Evolutionary conservation across 148 eudicot species (phyloP).

Genomic region (Nepenthes gracilis): DNA sequence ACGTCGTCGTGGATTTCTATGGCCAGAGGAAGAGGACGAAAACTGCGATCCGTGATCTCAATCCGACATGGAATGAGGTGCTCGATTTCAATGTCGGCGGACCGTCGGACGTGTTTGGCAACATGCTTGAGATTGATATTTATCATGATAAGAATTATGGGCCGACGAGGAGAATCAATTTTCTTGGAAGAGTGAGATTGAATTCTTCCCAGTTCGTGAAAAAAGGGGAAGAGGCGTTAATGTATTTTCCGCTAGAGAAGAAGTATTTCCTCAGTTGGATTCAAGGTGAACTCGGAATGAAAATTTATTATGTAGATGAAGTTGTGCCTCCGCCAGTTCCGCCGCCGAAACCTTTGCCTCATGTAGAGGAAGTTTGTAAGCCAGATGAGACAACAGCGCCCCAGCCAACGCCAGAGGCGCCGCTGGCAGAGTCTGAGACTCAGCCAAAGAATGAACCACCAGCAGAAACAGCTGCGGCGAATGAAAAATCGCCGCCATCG

Average conservation of each 20-base stretch:
- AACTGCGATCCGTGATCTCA: slow-evolving; percentile 40
- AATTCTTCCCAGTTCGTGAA: slow-evolving; percentile 47
- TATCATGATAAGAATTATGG: slow-evolving; percentile 66
- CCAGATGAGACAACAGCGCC: background rate
- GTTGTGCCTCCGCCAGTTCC: slow-evolving; percentile 12
- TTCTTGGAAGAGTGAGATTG: slow-evolving; percentile 61
- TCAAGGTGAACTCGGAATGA: slow-evolving; percentile 76
- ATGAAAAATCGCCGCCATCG: slow-evolving; percentile 1
- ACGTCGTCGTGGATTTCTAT: slow-evolving; percentile 57
- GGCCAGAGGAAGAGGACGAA: slow-evolving; percentile 72
- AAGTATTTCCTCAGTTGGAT: slow-evolving; percentile 59
- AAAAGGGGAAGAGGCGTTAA: slow-evolving; percentile 86
- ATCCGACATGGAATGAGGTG: slow-evolving; percentile 70
- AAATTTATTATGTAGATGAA: slow-evolving; percentile 58
- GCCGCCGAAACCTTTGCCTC: slow-evolving; percentile 4
- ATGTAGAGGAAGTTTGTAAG: background rate
- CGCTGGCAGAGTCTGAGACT: background rate
- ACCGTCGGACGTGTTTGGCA: slow-evolving; percentile 47
- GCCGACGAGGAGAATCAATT: slow-evolving; percentile 58
- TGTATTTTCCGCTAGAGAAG: slow-evolving; percentile 62
- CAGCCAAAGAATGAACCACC: slow-evolving; percentile 9
- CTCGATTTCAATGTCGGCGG: slow-evolving; percentile 56
- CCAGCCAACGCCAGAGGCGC: slow-evolving; percentile 9
- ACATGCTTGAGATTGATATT: slow-evolving; percentile 61
- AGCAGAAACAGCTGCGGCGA: slow-evolving; percentile 1